A percentile compares a stretch with the other conserved stretches of the same genome.
These are phyloP conservation scores for Verticillium klebahnii DNA, from an alignment of 2,329 filamentous ascomycete species.

Conservation along the genomic window DNA sequence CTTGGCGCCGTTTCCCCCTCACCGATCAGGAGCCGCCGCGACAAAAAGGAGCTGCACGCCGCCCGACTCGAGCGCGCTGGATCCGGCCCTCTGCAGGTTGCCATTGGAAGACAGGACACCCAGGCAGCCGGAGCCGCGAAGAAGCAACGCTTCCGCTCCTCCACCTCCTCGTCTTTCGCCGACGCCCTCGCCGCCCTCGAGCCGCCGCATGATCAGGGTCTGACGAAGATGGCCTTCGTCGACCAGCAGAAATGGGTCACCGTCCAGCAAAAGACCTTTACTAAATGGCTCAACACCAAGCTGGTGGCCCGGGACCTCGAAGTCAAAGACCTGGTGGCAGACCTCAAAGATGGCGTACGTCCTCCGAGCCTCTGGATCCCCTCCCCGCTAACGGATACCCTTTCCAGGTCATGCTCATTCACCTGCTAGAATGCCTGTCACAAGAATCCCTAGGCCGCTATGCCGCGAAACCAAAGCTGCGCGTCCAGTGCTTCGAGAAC, in stretches of 20 bases:
- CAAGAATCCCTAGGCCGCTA: conserved; percentile 94
- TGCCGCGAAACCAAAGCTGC: conserved; percentile 91
- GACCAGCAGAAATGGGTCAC: conserved; percentile 66
- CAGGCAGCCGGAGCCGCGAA: conserved; percentile 22
- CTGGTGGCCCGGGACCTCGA: conserved; percentile 71
- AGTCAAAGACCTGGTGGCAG: conserved; percentile 81
- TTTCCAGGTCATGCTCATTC: conserved; percentile 80
- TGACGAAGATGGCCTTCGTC: conserved; percentile 57
- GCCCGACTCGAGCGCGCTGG: conserved; percentile 41
- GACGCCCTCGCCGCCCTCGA: conserved; percentile 41
- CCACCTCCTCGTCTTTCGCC: conserved; percentile 28
- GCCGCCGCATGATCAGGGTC: conserved; percentile 43
- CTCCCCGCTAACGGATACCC: conserved; percentile 13
- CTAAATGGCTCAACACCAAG: conserved; percentile 98
- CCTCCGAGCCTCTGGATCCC: conserved; percentile 3
- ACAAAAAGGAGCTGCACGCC: conserved; percentile 46
- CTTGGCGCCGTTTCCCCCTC: conserved; percentile 21
- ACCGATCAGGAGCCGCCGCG: conserved; percentile 31
- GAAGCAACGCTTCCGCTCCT: conserved; percentile 25
- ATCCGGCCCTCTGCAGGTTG: conserved; percentile 14
- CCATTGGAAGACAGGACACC: background rate
- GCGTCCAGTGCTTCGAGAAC: conserved; percentile 97
- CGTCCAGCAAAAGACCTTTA: conserved; percentile 98
- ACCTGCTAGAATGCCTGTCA: conserved; percentile 93
- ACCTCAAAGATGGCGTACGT: conserved; percentile 90